Conservation (phyloP, 176 grass and related monocot species). For the bread wheat (Triticum aestivum) region IWGSC_CS_RefSeq_v2.1 NC_057803.1:605952406-605952905, state of each 20-base stretch:
- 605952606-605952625: constrained; percentile 99
- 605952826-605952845: constrained; percentile 13
- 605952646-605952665: constrained; percentile 91
- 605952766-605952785: constrained; percentile 18
- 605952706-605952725: constrained; percentile 11
- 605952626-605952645: constrained; percentile 99
- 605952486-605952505: constrained; percentile 97
- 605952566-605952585: constrained; percentile 99
- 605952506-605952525: constrained; percentile 98
- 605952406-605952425: constrained; percentile 69
- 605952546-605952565: constrained; percentile 89
- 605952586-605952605: constrained; percentile 95
- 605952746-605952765: background rate
- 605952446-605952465: constrained; percentile 19
- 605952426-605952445: background rate
- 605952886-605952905: constrained; percentile 93
- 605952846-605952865: constrained; percentile 50
- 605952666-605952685: constrained; percentile 86
- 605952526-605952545: constrained; percentile 99
- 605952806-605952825: background rate
- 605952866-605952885: constrained; percentile 92
- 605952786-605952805: background rate
- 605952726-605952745: background rate
- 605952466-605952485: constrained; percentile 24
- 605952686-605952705: constrained; percentile 14